phyloP scores from a whole-genome alignment of 1,284 basidiomycete species.

The Cryptococcus sp. region DNA sequence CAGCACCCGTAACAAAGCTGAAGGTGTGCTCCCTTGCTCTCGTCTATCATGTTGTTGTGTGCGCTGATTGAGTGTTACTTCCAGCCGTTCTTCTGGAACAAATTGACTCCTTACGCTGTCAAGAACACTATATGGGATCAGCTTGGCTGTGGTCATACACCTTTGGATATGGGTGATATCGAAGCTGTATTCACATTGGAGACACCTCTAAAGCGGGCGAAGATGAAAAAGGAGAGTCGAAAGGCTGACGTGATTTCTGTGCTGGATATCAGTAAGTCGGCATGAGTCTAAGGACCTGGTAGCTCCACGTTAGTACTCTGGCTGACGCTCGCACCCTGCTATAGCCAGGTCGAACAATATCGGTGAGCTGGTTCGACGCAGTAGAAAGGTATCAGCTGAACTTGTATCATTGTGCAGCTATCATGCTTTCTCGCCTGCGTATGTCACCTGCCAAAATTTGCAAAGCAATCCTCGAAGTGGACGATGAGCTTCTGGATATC shows the following conservation, averaged over 20 bases:
- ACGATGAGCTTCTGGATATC: conserved; percentile 65
- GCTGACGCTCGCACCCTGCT: neutral
- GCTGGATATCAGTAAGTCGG: conserved; percentile 63
- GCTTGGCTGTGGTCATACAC: conserved; percentile 44
- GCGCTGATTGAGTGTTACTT: neutral
- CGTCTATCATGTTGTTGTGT: neutral
- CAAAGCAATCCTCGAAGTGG: conserved; percentile 66
- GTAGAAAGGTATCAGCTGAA: neutral
- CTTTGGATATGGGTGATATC: conserved; percentile 68
- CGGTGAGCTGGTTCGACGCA: conserved; percentile 56
- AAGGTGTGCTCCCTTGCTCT: conserved; percentile 46
- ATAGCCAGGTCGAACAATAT: conserved; percentile 75
- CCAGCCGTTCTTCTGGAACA: conserved; percentile 87
- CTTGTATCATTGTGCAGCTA: conserved; percentile 56
- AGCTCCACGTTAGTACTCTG: neutral
- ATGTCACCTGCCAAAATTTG: conserved; percentile 65
- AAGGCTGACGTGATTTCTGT: conserved; percentile 68
- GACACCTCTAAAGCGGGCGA: conserved; percentile 46
- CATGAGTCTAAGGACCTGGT: neutral
- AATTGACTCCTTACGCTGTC: conserved; percentile 59
- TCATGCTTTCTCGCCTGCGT: conserved; percentile 77
- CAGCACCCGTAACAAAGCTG: conserved; percentile 54
- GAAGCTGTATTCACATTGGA: conserved; percentile 73
- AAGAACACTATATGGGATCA: conserved; percentile 73
- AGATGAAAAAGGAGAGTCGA: conserved; percentile 50